Conservation (phyloP, 2,329 filamentous ascomycete genomes). For the Fusarium sp. region DNA sequence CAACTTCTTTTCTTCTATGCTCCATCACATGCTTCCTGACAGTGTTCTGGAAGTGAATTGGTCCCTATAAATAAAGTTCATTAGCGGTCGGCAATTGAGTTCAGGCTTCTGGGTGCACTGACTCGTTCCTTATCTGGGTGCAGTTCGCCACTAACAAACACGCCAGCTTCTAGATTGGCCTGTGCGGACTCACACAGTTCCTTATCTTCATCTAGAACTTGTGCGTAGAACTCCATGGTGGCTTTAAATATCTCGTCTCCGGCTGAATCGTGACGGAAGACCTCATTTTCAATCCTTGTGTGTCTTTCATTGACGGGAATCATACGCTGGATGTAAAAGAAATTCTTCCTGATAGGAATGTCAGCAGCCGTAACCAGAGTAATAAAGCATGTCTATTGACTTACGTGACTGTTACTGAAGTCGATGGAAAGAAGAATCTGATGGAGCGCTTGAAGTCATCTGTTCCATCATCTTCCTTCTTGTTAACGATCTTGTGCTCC, state of each 20-base stretch:
- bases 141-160: background rate
- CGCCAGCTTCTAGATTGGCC: no score
- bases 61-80: background rate
- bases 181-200: no score
- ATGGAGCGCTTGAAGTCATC: constrained; percentile 29
- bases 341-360: constrained; percentile 26
- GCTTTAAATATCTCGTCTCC: constrained; percentile 10
- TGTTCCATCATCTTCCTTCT: background rate
- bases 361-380: no score
- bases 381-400: background rate
- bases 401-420: constrained; percentile 36
- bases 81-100: background rate
- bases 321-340: constrained; percentile 26
- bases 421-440: constrained; percentile 36
- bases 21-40: background rate
- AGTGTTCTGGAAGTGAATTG: background rate
- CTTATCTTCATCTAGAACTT: background rate
- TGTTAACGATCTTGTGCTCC: constrained; percentile 28
- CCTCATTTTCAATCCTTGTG: constrained; percentile 24
- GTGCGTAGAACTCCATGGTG: constrained; percentile 10
- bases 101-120: no score
- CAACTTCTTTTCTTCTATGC: no score
- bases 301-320: background rate
- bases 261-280: constrained; percentile 26
- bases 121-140: background rate